Evolutionary conservation across 768 basidiomycete species (phyloP), one percentile per base, ranked within the genome.

Genomic region (Fibroporia radiculosa): DNA sequence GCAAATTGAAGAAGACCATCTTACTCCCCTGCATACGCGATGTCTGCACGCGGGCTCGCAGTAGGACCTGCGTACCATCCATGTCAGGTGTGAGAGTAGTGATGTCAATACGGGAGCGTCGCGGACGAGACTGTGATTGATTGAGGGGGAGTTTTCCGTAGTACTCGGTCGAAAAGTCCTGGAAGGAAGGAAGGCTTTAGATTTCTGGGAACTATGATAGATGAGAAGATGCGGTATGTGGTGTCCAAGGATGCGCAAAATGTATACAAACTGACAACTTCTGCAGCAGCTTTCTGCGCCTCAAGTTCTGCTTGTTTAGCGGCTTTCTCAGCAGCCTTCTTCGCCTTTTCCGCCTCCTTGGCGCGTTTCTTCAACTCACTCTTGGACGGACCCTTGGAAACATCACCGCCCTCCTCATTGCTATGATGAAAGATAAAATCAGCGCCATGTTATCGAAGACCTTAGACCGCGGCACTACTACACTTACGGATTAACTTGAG

Each of bases 1-100:
- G 86, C 44, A 99, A 74, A 59, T 83, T 82, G 42, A 98, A 67
- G 67, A 99, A 99, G 41, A 88, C 87, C 80, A 97, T 92, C 70
- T 92, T 99, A 67, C 79, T 88, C 54, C 89, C 92, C 63, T 96
- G 90, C 0, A 88, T 85, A 44, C 96, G 83, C 22, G 86, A 84
- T 13, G 86, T 93, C 62, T 95, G 91, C 34, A 99, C 73, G 44
- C 96, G 80, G 11, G 92, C 93, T 52, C 95, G 86, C 49, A 98
- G 69, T 47, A 89, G 67, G 40, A 97, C 84, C 5, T 70, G 75
- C 59, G 93, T 70, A 5, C 82, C 91, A 49, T 82, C 78, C 53
- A 78, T 69, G 25, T 67, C 65, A 28, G 75, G 66, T 34, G 74
- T 77, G 40, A 98, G 66, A 14, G 77, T 66, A 16, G 70, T 62